phyloP scores from a whole-genome alignment of 2,329 filamentous ascomycete genomes.

The Lecanicillium sp. region DNA sequence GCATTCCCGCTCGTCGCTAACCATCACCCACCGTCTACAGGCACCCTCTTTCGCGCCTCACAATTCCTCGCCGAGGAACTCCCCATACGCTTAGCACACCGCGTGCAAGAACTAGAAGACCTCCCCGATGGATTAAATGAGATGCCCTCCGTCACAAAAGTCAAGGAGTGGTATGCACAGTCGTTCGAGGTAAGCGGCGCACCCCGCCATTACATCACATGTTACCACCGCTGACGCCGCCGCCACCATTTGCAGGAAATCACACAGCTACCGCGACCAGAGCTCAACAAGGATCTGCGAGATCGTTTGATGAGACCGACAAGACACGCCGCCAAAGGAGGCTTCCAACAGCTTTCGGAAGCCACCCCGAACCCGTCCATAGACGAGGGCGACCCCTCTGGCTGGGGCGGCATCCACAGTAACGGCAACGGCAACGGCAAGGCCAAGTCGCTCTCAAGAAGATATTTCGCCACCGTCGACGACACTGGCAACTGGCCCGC shows the following conservation, averaged over 20 bases:
- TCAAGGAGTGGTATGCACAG: slow-evolving; percentile 98
- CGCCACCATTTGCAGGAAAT: slow-evolving; percentile 62
- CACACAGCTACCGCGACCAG: slow-evolving; percentile 73
- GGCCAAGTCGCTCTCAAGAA: slow-evolving; percentile 41
- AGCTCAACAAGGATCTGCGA: slow-evolving; percentile 66
- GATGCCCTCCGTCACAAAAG: slow-evolving; percentile 92
- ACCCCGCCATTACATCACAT: neutral
- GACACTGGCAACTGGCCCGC: slow-evolving; percentile 87
- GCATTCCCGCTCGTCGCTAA: neutral
- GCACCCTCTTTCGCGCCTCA: slow-evolving; percentile 92
- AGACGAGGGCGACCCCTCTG: slow-evolving; percentile 70
- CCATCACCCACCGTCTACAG: slow-evolving; percentile 33
- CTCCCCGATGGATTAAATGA: slow-evolving; percentile 94
- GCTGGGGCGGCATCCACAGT: slow-evolving; percentile 38
- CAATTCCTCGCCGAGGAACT: slow-evolving; percentile 98
- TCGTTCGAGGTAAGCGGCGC: slow-evolving; percentile 77
- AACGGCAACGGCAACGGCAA: slow-evolving; percentile 39
- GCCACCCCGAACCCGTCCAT: slow-evolving; percentile 88
- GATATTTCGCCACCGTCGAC: slow-evolving; percentile 87
- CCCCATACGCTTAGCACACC: slow-evolving; percentile 90
- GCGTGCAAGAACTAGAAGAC: slow-evolving; percentile 87
- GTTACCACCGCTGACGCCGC: slow-evolving; percentile 6
- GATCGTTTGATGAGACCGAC: slow-evolving; percentile 68
- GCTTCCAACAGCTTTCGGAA: slow-evolving; percentile 62
- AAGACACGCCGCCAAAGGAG: slow-evolving; percentile 46